These are phyloP conservation scores for Gamarada debralockiae DNA, from an alignment of 495 filamentous ascomycete species.

Conservation along the genomic window DNA sequence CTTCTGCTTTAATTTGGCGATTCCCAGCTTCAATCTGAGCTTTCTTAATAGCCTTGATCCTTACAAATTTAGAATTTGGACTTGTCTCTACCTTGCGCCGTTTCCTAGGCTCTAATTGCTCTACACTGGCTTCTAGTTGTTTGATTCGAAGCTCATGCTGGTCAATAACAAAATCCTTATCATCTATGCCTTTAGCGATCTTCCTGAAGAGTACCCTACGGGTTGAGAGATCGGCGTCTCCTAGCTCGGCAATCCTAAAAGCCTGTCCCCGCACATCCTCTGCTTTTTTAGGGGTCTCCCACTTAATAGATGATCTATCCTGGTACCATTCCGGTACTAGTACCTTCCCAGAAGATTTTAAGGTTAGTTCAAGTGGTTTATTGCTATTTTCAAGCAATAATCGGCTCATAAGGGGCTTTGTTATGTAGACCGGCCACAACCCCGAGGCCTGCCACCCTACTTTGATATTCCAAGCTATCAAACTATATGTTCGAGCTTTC, in stretches of 20 bases:
- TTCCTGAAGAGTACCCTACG: not conserved
- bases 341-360: not conserved
- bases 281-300: not conserved
- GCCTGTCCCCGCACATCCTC: not conserved
- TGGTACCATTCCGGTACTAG: not conserved
- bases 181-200: not conserved
- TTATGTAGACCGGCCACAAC: not conserved
- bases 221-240: not conserved
- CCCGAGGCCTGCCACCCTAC: not conserved
- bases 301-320: not conserved
- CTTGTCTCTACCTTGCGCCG: not conserved
- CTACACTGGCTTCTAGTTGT: not conserved
- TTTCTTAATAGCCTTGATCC: constrained; percentile 1
- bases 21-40: constrained; percentile 2
- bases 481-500: not conserved
- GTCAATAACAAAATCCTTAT: not conserved
- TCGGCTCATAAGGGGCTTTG: not conserved
- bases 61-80: constrained; percentile 8
- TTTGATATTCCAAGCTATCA: not conserved
- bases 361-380: not conserved
- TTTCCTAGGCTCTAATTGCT: not conserved
- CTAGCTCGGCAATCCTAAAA: not conserved
- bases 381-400: constrained; percentile 2
- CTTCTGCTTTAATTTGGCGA: not conserved
- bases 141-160: not conserved